A percentile compares a stretch with the other conserved stretches of the same genome.
These are phyloP conservation scores for Delonix regia DNA, from an alignment of 306 rosid species.

Conservation along the genomic window DNA sequence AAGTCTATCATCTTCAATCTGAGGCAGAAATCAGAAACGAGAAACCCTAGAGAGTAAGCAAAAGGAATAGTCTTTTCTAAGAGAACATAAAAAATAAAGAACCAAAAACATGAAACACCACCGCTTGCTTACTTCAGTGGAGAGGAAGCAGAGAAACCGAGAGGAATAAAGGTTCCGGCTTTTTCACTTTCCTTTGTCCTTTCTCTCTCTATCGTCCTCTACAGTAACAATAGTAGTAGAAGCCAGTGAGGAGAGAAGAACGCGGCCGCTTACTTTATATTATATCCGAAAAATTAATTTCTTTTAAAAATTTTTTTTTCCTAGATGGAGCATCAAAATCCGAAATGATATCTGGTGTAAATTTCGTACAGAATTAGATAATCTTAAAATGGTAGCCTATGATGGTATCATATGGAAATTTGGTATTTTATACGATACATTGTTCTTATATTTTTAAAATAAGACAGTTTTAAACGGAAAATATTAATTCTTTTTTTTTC, in stretches of 20 bases:
- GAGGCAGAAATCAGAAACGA: neutral
- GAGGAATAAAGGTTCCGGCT: neutral
- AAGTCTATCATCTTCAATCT: slow-evolving; percentile 80
- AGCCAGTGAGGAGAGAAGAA: neutral
- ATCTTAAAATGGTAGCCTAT: neutral
- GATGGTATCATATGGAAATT: neutral
- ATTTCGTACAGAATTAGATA: too few relatives aligned
- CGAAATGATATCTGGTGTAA: too few relatives aligned
- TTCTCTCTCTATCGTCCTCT: neutral
- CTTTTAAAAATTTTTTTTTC: too few relatives aligned
- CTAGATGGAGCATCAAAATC: too few relatives aligned
- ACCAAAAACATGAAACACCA: neutral
- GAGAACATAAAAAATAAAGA: neutral
- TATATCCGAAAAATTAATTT: too few relatives aligned
- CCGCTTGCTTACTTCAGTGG: slow-evolving; percentile 15
- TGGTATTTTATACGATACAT: neutral
- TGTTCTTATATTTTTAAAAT: neutral
- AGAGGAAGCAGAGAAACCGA: neutral
- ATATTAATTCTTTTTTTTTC: too few relatives aligned
- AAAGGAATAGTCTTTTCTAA: neutral
- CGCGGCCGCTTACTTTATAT: neutral
- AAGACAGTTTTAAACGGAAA: neutral
- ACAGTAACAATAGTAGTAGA: neutral
- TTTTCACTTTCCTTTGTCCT: neutral
- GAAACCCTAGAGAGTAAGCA: slow-evolving; percentile 38